Evolutionary conservation across 2,329 filamentous ascomycete species (phyloP), one percentile per base, ranked within the genome.

Genomic region (Neodidymelliopsis sp.): DNA sequence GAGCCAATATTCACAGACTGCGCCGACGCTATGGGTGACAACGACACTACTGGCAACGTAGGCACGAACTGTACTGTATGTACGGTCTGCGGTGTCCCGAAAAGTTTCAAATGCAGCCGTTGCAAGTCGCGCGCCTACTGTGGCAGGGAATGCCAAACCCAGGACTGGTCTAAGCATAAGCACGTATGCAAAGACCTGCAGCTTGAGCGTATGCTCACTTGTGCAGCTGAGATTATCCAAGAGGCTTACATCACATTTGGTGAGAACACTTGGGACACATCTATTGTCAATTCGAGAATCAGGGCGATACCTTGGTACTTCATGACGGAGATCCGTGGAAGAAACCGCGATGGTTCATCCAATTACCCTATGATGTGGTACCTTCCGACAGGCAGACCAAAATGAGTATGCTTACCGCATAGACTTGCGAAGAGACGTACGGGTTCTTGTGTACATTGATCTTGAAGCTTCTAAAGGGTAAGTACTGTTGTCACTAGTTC

Each of bases 241-340:
- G 16, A 31, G 12, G 50, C 39, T 2, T 53, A 29, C 8, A 19
- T 49, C 13, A 25, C 23, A 10, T 53, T 53, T 27, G 30, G 40
- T 7, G 44, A 53, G 30, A 39, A 45, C 15, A 49, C 44, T 1
- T 53, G 39, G 35, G 35, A 45, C 22, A 28, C 13, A 4, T 24
- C 25, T 3, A 42, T 53, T 16, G 16, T 19, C 4, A 34, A 24
- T n/a, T 49, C 10, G 44, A 41, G 12, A 22, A 39, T 12, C 9
- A 27, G 3, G 36, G 20, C 1, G 18, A 38, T 29, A 20, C 6
- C 3, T n/a, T 43, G 23, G 18, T 24, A 5, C 33, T 40, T 4
- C 30, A 42, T 16, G 31, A 47, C 18, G 49, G 37, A n/a, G 18
- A 43, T n/a, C 25, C 31, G 24, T 19, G 34, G 29, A 9, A 8